phyloP scores from a whole-genome alignment of 1,284 basidiomycete species.

The Farysia itapuensis region DNA sequence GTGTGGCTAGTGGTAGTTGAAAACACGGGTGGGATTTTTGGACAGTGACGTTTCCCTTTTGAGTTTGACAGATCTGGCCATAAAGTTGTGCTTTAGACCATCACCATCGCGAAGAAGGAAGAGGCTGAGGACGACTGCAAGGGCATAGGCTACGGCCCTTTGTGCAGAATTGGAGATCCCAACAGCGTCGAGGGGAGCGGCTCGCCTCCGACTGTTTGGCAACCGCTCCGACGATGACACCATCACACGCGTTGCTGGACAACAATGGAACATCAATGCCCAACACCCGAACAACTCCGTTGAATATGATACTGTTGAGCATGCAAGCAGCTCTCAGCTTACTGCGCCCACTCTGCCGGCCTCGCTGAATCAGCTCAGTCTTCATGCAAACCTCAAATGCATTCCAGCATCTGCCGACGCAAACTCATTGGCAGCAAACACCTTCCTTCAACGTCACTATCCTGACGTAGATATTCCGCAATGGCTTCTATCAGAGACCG shows the following conservation, averaged over 20 bases:
- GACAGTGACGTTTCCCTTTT: too few relatives aligned
- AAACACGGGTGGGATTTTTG: too few relatives aligned
- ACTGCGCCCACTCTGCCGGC: slow-evolving; percentile 3
- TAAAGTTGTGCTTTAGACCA: too few relatives aligned
- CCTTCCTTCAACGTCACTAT: slow-evolving; percentile 9
- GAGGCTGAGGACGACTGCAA: too few relatives aligned
- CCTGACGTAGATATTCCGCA: slow-evolving; percentile 22
- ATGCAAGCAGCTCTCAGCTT: slow-evolving; percentile 2
- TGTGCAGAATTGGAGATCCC: too few relatives aligned
- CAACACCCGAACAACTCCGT: neutral
- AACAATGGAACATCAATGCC: slow-evolving; percentile 12
- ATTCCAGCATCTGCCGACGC: slow-evolving; percentile 18
- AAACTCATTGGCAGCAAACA: slow-evolving; percentile 19
- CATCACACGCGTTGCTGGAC: slow-evolving; percentile 1
- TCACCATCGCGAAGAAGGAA: too few relatives aligned
- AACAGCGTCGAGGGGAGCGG: slow-evolving; percentile 20
- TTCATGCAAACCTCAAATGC: slow-evolving; percentile 1
- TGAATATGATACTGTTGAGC: neutral
- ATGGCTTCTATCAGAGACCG: slow-evolving; percentile 7
- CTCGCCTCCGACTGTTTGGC: slow-evolving; percentile 9
- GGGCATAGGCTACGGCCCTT: too few relatives aligned
- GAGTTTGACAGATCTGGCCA: too few relatives aligned
- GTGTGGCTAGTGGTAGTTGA: too few relatives aligned
- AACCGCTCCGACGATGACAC: slow-evolving; percentile 4
- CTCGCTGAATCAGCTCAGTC: slow-evolving; percentile 1